These are phyloP conservation scores for Kalmanozyma brasiliensis DNA, from an alignment of 1,284 basidiomycete genomes.

Conservation along the genomic window DNA sequence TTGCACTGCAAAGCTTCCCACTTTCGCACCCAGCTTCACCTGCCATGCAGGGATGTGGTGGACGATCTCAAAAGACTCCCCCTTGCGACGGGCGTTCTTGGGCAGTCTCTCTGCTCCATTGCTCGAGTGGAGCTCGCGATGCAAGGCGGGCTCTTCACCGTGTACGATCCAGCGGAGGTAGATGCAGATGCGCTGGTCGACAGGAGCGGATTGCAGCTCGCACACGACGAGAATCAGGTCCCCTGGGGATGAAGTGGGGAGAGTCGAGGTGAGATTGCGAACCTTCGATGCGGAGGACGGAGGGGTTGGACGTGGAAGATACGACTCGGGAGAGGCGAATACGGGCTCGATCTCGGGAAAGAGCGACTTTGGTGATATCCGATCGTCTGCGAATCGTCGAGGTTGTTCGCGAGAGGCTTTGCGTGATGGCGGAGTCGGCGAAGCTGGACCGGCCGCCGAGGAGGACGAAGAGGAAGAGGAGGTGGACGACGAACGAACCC, in stretches of 20 bases:
- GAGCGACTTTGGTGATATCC: conserved; percentile 8
- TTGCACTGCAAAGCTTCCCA: conserved; percentile 1
- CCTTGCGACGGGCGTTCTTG: not conserved
- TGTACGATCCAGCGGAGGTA: conserved; percentile 47
- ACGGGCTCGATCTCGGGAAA: conserved; percentile 23
- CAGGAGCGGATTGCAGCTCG: conserved; percentile 39
- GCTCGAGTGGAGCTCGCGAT: conserved; percentile 2
- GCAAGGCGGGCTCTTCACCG: conserved; percentile 23
- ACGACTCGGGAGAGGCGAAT: conserved; percentile 27
- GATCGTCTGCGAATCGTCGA: not conserved
- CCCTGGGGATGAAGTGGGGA: conserved; percentile 22
- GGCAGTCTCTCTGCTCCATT: not conserved
- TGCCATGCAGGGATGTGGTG: conserved; percentile 33
- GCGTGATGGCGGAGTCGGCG: conserved; percentile 12
- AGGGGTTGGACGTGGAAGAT: not conserved
- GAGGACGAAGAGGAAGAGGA: conserved; percentile 11
- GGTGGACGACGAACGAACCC: conserved; percentile 7
- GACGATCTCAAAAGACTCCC: conserved; percentile 31
- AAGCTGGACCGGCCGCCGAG: conserved; percentile 2
- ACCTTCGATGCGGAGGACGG: not conserved
- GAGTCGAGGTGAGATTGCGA: not conserved
- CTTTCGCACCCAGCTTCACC: conserved; percentile 15
- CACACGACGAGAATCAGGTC: conserved; percentile 46
- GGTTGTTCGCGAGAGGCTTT: not conserved
- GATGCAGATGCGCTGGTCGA: conserved; percentile 42